phyloP scores from a whole-genome alignment of 306 rosid species.

The Neltuma alba region DNA sequence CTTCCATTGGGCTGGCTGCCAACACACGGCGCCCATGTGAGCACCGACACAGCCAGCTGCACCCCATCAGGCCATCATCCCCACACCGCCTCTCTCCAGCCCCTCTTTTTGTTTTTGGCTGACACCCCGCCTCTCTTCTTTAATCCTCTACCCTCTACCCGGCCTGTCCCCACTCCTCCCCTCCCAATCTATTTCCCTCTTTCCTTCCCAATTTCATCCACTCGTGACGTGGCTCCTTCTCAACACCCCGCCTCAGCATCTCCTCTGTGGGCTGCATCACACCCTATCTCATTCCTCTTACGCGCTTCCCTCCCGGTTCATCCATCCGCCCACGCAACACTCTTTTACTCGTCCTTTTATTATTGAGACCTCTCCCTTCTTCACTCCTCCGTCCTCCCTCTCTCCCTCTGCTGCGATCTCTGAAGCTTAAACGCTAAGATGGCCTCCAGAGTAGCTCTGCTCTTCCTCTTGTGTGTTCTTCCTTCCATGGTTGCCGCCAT shows the following conservation, averaged over 20 bases:
- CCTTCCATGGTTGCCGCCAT: slow-evolving; percentile 76
- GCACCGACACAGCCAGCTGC: slow-evolving; percentile 55
- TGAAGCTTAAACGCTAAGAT: slow-evolving; percentile 8
- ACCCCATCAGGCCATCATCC: background rate
- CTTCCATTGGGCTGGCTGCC: background rate
- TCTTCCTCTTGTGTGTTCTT: slow-evolving; percentile 55
- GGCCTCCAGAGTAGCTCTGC: slow-evolving; percentile 49
- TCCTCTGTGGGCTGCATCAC: background rate
- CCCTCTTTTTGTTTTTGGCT: too few relatives aligned
- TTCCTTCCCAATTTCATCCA: background rate
- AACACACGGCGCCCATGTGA: slow-evolving; percentile 27
- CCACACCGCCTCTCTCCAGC: slow-evolving; percentile 24
- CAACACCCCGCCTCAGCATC: background rate
- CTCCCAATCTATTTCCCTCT: too few relatives aligned
- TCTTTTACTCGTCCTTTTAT: slow-evolving; percentile 17
- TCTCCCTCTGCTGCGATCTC: background rate
- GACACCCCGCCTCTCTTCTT: slow-evolving; percentile 19
- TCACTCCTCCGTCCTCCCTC: background rate
- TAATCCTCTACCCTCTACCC: slow-evolving; percentile 4
- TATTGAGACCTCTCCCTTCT: background rate
- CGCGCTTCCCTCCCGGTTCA: slow-evolving; percentile 35
- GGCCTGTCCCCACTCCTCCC: background rate
- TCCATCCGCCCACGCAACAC: background rate
- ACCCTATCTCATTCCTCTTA: background rate
- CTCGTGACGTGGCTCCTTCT: background rate